Percentiles rank a stretch among this genome's conserved stretches.
phyloP scores from a whole-genome alignment of 257 asterid genomes.

The Galeopsis tetrahit region DNA sequence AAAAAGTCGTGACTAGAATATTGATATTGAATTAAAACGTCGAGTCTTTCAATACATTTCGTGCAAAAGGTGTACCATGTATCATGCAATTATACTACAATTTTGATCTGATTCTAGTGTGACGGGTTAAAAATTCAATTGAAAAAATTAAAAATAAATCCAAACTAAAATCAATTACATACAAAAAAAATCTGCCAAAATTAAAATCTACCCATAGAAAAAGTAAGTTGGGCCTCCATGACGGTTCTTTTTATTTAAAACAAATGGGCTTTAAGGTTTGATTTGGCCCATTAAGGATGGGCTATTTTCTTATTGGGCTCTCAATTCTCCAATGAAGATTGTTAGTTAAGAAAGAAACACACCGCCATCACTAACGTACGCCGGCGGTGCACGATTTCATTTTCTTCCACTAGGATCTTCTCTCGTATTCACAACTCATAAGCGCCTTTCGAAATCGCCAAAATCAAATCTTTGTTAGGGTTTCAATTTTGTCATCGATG shows the following conservation, averaged over 20 bases:
- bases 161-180: too few relatives aligned
- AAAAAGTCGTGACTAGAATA: too few relatives aligned
- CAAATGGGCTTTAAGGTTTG: background rate
- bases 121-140: too few relatives aligned
- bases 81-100: too few relatives aligned
- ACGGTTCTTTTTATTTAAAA: too few relatives aligned
- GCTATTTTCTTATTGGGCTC: background rate
- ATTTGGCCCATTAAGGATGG: slow-evolving; percentile 8
- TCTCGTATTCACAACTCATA: background rate
- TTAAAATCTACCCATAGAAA: too few relatives aligned
- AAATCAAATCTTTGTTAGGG: slow-evolving; percentile 1
- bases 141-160: too few relatives aligned
- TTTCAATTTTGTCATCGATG: slow-evolving; percentile 32
- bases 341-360: background rate
- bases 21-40: too few relatives aligned
- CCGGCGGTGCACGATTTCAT: slow-evolving; percentile 34
- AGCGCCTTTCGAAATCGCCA: slow-evolving; percentile 17
- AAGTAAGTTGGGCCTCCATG: background rate
- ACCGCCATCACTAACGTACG: slow-evolving; percentile 27
- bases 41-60: too few relatives aligned
- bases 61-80: too few relatives aligned
- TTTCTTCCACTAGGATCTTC: slow-evolving; percentile 30
- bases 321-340: background rate
- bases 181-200: too few relatives aligned
- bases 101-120: too few relatives aligned